phyloP scores from a whole-genome alignment of 2,329 filamentous ascomycete genomes.

The Fusarium coffeatum region DNA sequence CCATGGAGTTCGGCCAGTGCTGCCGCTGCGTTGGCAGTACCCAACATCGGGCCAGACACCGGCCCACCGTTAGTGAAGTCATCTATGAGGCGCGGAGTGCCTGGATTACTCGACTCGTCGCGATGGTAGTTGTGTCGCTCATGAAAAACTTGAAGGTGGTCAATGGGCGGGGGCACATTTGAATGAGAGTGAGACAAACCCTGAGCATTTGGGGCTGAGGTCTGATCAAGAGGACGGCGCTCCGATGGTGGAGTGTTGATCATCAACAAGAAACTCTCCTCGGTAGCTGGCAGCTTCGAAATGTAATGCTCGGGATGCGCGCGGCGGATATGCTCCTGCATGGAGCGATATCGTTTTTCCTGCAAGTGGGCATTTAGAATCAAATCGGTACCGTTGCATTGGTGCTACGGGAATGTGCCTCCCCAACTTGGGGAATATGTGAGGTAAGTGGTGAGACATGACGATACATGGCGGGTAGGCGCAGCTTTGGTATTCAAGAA shows the following conservation, averaged over 20 bases:
- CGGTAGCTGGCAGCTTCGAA: slow-evolving; percentile 95
- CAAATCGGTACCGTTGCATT: slow-evolving; percentile 40
- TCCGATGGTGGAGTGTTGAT: slow-evolving; percentile 88
- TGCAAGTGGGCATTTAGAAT: slow-evolving; percentile 55
- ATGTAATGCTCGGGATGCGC: slow-evolving; percentile 98
- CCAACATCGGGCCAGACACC: slow-evolving; percentile 57
- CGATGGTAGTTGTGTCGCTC: slow-evolving; percentile 70
- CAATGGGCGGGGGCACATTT: slow-evolving; percentile 34
- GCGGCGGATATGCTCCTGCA: slow-evolving; percentile 99
- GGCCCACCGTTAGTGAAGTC: slow-evolving; percentile 67
- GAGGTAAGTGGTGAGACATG: slow-evolving; percentile 45
- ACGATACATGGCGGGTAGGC: slow-evolving; percentile 32
- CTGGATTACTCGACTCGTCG: slow-evolving; percentile 74
- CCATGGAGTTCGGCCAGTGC: slow-evolving; percentile 85
- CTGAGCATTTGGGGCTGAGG: slow-evolving; percentile 49
- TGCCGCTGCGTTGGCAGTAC: slow-evolving; percentile 79
- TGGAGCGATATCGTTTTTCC: slow-evolving; percentile 97
- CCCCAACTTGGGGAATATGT: slow-evolving; percentile 23
- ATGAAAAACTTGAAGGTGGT: slow-evolving; percentile 47
- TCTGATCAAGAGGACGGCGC: slow-evolving; percentile 62
- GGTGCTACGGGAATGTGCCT: slow-evolving; percentile 25
- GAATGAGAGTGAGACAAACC: slow-evolving; percentile 46
- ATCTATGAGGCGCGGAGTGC: slow-evolving; percentile 75
- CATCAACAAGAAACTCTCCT: slow-evolving; percentile 98
- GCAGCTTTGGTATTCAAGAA: slow-evolving; percentile 26